These are phyloP conservation scores for Vaccinium corymbosum DNA, from an alignment of 148 eudicot species.

Conservation along the genomic window DNA sequence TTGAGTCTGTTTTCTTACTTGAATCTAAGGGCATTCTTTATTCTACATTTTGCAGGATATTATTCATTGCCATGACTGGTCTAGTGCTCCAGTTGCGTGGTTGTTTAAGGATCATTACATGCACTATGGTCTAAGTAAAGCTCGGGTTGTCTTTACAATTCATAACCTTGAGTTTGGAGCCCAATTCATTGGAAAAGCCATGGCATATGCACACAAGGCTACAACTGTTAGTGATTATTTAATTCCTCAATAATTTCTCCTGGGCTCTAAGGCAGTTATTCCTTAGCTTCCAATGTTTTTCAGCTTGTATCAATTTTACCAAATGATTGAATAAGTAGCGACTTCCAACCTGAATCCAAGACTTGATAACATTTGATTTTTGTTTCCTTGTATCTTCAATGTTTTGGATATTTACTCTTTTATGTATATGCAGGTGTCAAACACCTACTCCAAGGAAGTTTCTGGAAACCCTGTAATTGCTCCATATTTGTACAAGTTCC, in stretches of 20 bases:
- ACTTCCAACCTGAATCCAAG: background rate
- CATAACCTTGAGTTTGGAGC: slow-evolving; percentile 98
- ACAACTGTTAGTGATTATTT: slow-evolving; percentile 64
- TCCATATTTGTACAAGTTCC: slow-evolving; percentile 79
- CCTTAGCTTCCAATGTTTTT: background rate
- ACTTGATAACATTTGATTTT: slow-evolving; percentile 6
- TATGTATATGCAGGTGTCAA: slow-evolving; percentile 61
- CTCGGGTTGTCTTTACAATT: slow-evolving; percentile 92
- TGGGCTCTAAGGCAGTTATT: background rate
- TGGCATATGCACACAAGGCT: slow-evolving; percentile 74
- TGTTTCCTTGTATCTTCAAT: background rate
- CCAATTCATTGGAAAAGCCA: slow-evolving; percentile 60
- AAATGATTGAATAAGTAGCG: background rate
- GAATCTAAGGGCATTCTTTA: background rate
- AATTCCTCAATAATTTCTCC: background rate
- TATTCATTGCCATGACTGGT: slow-evolving; percentile 99
- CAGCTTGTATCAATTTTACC: background rate
- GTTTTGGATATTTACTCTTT: background rate
- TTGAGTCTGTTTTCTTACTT: background rate
- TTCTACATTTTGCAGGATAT: slow-evolving; percentile 59
- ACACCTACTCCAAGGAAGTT: slow-evolving; percentile 84
- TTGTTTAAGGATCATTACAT: slow-evolving; percentile 79
- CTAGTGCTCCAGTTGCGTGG: slow-evolving; percentile 99
- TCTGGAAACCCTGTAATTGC: slow-evolving; percentile 76
- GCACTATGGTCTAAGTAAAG: slow-evolving; percentile 84